These are phyloP conservation scores for Fomitopsis pinicola DNA, from an alignment of 1,284 basidiomycete genomes.

Conservation along the genomic window DNA sequence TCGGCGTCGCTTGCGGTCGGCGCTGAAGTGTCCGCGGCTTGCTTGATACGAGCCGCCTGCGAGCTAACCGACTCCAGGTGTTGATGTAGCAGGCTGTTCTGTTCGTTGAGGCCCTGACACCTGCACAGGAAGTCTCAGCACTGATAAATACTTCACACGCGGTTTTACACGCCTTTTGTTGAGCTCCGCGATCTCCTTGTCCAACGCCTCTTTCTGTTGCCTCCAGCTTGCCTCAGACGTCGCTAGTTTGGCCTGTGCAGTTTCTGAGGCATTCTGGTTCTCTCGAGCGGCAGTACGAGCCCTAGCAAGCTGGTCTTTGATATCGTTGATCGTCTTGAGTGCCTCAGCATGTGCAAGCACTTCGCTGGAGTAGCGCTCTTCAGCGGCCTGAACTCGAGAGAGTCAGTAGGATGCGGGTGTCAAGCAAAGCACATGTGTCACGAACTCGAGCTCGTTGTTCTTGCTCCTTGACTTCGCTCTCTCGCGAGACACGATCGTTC, in stretches of 20 bases:
- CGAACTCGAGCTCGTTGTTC: constrained; percentile 69
- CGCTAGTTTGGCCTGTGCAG: constrained; percentile 66
- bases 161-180: constrained; percentile 51
- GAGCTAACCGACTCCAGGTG: constrained; percentile 85
- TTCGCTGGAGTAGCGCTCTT: constrained; percentile 77
- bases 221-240: constrained; percentile 78
- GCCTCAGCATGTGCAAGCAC: constrained; percentile 82
- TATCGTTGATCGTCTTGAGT: constrained; percentile 64
- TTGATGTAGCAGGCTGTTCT: constrained; percentile 78
- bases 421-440: background rate
- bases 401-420: background rate
- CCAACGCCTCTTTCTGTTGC: constrained; percentile 70
- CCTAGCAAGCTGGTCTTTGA: constrained; percentile 59
- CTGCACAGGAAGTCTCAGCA: constrained; percentile 32
- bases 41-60: constrained; percentile 75
- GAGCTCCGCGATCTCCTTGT: constrained; percentile 74
- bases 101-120: constrained; percentile 70
- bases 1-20: constrained; percentile 37
- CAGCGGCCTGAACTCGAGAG: constrained; percentile 51
- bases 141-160: background rate
- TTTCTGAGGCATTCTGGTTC: constrained; percentile 58
- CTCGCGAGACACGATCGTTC: constrained; percentile 57
- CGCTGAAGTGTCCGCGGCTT: constrained; percentile 54
- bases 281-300: constrained; percentile 53
- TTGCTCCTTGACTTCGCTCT: constrained; percentile 60